Base-by-base conservation (phyloP, 2,329 filamentous ascomycete species). In the Clonostachys sp. region DNA sequence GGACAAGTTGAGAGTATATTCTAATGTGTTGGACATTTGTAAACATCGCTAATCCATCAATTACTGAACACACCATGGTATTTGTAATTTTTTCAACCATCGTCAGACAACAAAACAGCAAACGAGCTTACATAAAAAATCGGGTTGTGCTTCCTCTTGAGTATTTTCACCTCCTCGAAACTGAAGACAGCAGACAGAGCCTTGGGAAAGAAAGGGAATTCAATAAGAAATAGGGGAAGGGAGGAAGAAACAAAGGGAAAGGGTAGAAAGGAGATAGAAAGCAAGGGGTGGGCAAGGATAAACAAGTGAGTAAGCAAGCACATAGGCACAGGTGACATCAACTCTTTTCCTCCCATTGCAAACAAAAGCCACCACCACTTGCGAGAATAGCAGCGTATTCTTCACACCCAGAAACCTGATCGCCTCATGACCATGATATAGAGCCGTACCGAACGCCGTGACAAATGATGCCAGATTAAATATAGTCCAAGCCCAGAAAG, bases 371-470 rank as follows among this genome's bases (percentile, higher is more conserved):
- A 47, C 40, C 48, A 47, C 46, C 45, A 42, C 45, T 20, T 17
- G 16, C 16, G 18, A n/a, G 38, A 12, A 36, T 17, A 42, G 6
- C 17, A 14, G 33, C 36, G 30, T 17, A 51, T 46, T 45, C 41
- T 42, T 42, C 48, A 54, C 49, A 56, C 61, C 51, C 54, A 53
- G 54, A 57, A 55, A 62, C 60, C 61, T 51, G 53, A 63, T 67
- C 65, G 63, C 64, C 65, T 52, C 63, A 63, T 63, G 60, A 62
- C 61, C 64, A 62, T 67, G 64, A 68, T 68, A 64, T 67, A 66
- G 55, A 58, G 58, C 63, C 64, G 55, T 56, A 60, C 20, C 55
- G 53, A 68, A 68, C 66, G 66, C 64, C 66, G 56, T 61, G 56
- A 66, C 59, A 55, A 63, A 66, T 62, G 59, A 67, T 67, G 66